Percentiles rank a stretch among this genome's conserved stretches.
phyloP scores from a whole-genome alignment of 2,329 filamentous ascomycete species.

The Dendryphion nanum region DNA sequence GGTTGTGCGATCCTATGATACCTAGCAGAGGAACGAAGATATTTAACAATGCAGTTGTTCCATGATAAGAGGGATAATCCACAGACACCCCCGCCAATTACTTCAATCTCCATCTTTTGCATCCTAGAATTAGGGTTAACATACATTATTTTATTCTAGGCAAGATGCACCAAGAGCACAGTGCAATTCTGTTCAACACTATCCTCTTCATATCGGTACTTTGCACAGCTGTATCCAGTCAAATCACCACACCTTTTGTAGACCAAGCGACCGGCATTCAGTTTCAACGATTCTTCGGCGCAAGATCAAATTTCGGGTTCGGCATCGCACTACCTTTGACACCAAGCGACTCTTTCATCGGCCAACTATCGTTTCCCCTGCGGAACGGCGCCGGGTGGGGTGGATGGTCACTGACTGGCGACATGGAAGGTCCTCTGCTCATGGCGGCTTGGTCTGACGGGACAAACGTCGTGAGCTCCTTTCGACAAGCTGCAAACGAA shows the following conservation, averaged over 20 bases:
- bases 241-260: constrained; percentile 10
- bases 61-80: no score
- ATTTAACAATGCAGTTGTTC: no score
- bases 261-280: constrained; percentile 12
- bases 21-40: no score
- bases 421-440: constrained; percentile 19
- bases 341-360: constrained; percentile 14
- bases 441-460: constrained; percentile 18
- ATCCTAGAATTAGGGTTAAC: no score
- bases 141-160: no score
- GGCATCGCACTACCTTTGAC: constrained; percentile 18
- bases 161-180: no score
- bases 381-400: constrained; percentile 15
- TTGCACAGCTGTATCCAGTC: no score
- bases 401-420: constrained; percentile 14
- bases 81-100: no score
- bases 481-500: constrained; percentile 14
- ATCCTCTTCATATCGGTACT: no score
- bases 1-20: no score
- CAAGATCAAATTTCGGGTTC: constrained; percentile 14
- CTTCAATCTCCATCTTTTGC: no score
- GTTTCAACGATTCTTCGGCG: constrained; percentile 18
- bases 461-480: constrained; percentile 13
- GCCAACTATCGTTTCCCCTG: constrained; percentile 16
- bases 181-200: no score